These are phyloP conservation scores for Globisporangium canariense DNA, from an alignment of 352 stramenopile species.

Conservation along the genomic window DNA sequence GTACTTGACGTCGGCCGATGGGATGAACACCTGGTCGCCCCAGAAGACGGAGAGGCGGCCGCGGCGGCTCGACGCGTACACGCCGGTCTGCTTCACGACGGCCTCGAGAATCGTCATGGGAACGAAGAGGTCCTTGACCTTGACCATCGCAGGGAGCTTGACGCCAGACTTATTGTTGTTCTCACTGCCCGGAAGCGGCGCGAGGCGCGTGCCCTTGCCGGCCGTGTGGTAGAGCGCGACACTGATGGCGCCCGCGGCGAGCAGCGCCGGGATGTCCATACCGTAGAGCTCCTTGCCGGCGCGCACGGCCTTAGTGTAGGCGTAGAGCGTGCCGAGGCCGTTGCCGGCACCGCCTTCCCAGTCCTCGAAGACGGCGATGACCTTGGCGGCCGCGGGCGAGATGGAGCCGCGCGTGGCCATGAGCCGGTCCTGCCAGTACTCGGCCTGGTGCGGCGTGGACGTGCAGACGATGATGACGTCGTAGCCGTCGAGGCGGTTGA, in stretches of 20 bases:
- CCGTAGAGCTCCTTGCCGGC: constrained; percentile 85
- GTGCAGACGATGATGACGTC: constrained; percentile 98
- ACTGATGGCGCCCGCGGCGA: constrained; percentile 79
- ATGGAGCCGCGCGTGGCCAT: constrained; percentile 81
- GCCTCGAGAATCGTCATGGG: constrained; percentile 97
- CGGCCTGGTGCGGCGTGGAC: constrained; percentile 93
- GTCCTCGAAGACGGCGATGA: constrained; percentile 96
- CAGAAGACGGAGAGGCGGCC: constrained; percentile 97
- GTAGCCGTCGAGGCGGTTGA: constrained; percentile 89
- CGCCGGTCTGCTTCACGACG: constrained; percentile 97
- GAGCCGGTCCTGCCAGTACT: constrained; percentile 96
- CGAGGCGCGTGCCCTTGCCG: constrained; percentile 96
- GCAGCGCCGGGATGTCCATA: constrained; percentile 80
- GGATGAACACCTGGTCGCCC: constrained; percentile 99
- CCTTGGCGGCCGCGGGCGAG: constrained; percentile 84
- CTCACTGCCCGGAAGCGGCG: constrained; percentile 94
- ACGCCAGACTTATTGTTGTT: constrained; percentile 99
- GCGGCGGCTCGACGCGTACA: constrained; percentile 94
- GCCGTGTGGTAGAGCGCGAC: constrained; percentile 97
- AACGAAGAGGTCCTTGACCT: constrained; percentile 82
- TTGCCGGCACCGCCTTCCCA: constrained; percentile 96
- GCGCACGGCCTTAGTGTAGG: constrained; percentile 92
- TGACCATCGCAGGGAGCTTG: constrained; percentile 94
- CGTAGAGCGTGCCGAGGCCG: constrained; percentile 95
- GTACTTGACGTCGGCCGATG: constrained; percentile 91